phyloP scores from a whole-genome alignment of 371 early-diverging fungal species.

The Batrachochytrium dendrobatidis region DNA sequence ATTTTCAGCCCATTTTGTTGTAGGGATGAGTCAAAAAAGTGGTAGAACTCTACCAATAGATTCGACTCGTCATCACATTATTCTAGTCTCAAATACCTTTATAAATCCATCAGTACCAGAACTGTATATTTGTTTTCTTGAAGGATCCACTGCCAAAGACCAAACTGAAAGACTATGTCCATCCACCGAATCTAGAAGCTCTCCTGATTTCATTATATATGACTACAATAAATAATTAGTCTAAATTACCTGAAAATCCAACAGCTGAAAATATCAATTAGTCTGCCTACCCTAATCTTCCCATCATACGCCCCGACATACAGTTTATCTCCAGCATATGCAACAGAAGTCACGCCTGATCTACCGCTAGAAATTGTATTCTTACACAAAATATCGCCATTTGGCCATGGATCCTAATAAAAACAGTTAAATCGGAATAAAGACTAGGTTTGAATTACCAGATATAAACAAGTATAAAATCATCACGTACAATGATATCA shows the following conservation, averaged over 20 bases:
- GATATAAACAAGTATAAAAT: no score
- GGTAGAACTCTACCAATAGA: background rate
- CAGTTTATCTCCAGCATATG: slow-evolving; percentile 38
- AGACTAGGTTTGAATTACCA: background rate
- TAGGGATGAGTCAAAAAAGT: no score
- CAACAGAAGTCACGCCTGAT: slow-evolving; percentile 56
- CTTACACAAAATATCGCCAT: slow-evolving; percentile 39
- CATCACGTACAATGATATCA: no score
- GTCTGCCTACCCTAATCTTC: slow-evolving; percentile 34
- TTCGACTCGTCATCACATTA: slow-evolving; percentile 4
- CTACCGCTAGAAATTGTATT: slow-evolving; percentile 47
- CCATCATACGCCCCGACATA: slow-evolving; percentile 60
- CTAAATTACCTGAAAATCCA: background rate
- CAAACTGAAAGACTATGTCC: slow-evolving; percentile 60
- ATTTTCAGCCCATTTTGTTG: slow-evolving; percentile 13
- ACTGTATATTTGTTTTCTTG: slow-evolving; percentile 43
- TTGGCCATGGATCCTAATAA: slow-evolving; percentile 14
- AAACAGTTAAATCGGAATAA: background rate
- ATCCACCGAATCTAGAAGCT: slow-evolving; percentile 27
- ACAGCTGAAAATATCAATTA: background rate
- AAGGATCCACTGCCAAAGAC: slow-evolving; percentile 47
- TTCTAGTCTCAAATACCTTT: slow-evolving; percentile 38
- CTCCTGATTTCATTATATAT: slow-evolving; percentile 43
- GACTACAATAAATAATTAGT: slow-evolving; percentile 12
- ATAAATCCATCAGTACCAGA: slow-evolving; percentile 54